phyloP scores from a whole-genome alignment of 257 asterid genomes.

The Catharanthus roseus region DNA sequence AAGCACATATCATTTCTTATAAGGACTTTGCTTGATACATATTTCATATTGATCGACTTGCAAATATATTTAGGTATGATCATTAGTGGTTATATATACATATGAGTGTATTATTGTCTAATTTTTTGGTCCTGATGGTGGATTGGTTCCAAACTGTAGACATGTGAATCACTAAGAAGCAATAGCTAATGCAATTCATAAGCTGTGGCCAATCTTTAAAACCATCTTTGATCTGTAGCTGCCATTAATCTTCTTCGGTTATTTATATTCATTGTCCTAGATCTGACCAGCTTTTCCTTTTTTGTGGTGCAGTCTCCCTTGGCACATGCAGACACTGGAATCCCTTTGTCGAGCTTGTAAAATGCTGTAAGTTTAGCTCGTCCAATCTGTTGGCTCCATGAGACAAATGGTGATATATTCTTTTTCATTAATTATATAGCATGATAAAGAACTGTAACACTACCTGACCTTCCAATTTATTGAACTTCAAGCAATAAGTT shows the following conservation, averaged over 20 bases:
- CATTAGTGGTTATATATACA: conserved; percentile 4
- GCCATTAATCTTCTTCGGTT: conserved; percentile 15
- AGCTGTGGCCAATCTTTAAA: conserved; percentile 95
- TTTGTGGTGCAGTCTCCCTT: conserved; percentile 62
- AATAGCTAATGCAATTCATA: conserved; percentile 94
- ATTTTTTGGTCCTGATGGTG: conserved; percentile 19
- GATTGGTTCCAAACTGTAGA: conserved; percentile 39
- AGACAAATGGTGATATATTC: background rate
- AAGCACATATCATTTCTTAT: too few species aligned
- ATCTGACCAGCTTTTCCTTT: conserved; percentile 13
- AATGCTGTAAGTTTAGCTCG: conserved; percentile 72
- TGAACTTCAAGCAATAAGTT: background rate
- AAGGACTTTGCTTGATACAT: too few species aligned
- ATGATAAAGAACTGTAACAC: background rate
- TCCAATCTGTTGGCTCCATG: background rate
- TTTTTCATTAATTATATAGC: background rate
- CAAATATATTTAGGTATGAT: conserved; percentile 83
- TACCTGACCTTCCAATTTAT: background rate
- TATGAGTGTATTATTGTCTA: background rate
- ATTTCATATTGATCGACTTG: conserved; percentile 93
- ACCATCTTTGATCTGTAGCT: conserved; percentile 88
- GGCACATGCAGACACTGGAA: conserved; percentile 99
- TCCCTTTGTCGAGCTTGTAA: conserved; percentile 99
- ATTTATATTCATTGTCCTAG: background rate
- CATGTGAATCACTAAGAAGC: conserved; percentile 95